Base-by-base conservation (phyloP, 2,329 filamentous ascomycete species). In the Leptographium procerum region DNA sequence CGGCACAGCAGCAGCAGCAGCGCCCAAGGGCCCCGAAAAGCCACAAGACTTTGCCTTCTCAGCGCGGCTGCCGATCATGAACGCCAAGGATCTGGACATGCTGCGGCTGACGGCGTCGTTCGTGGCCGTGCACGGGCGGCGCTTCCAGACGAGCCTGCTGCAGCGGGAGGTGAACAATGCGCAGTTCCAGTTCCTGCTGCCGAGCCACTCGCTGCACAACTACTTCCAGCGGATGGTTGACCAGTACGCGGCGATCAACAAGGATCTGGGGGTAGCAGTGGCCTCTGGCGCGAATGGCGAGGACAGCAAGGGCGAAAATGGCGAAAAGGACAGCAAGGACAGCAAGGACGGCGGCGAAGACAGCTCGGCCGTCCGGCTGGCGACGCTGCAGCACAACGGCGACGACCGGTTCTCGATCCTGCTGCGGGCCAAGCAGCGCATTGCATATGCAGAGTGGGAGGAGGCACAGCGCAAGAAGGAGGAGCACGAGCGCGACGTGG, bases 51-150 rank as follows among this genome's bases (percentile, higher is more conserved):
- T 95, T 68, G 83, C 88, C 65, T 99, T 96, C 75, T 96, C 90
- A 58, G 91, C 94, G 65, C 88, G 91, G 69, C 96, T 97, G 89
- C 94, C 94, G 59, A 92, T 91, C 65, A 96, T 99, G 74, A 96
- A 87, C 73, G 90, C 95, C 63, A 89, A 95, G 72, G 94, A 99
- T 78, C 75, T 97, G 62, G 83, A 86, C 65, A 78, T 86, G 55
- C 78, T 87, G 58, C 78, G 82, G 58, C 73, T 96, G 68, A 96
- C 92, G 40, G 94, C 94, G 24, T 77, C 95, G 29, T 96, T 94
- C 72, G 90, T 92, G 55, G 94, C 94, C 56, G 91, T 92, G 73
- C 92, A 95, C 67, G 94, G 94, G 16, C 86, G 91, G 61, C 85
- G 87, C 61, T 99, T 94, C 74, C 89, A 96, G 82, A 96, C 91